Conservation (phyloP, 805 yeast species). For the Starmerella stigmatis region DNA sequence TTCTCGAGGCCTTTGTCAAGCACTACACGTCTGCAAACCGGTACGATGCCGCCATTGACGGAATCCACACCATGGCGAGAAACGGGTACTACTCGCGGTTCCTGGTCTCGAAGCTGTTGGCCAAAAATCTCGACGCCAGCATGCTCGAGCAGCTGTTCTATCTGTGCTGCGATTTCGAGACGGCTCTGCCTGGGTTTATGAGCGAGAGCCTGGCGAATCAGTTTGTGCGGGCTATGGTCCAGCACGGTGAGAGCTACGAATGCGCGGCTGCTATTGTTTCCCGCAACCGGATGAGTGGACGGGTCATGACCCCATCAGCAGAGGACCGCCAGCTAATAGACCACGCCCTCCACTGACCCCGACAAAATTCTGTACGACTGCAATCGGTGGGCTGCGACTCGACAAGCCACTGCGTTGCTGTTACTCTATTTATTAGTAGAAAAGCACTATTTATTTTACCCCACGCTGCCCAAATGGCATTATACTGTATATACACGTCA, state of each 20-base stretch:
- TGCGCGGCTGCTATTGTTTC: not conserved
- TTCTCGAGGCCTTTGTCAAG: slow-evolving; percentile 2
- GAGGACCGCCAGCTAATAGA: too few relatives aligned
- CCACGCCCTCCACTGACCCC: too few relatives aligned
- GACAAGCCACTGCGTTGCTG: too few relatives aligned
- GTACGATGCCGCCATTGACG: slow-evolving; percentile 10
- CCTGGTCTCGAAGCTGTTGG: not conserved
- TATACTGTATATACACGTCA: too few relatives aligned
- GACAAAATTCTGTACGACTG: too few relatives aligned
- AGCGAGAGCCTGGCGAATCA: slow-evolving; percentile 8
- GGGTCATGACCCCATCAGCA: too few relatives aligned
- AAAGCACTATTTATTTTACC: too few relatives aligned
- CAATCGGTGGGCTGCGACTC: too few relatives aligned
- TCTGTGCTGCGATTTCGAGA: slow-evolving; percentile 16
- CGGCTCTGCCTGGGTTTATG: slow-evolving; percentile 13
- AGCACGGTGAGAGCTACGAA: not conserved
- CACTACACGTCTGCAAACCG: slow-evolving; percentile 7
- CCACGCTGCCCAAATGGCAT: too few relatives aligned
- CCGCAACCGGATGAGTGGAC: not conserved
- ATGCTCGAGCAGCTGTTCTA: slow-evolving; percentile 11
- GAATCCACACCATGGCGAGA: slow-evolving; percentile 14
- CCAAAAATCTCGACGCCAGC: not conserved
- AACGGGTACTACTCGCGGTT: slow-evolving; percentile 11
- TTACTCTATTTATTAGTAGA: too few relatives aligned
- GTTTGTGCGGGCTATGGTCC: not conserved